Evolutionary conservation across 129 eudicot species (phyloP).

Genomic region (Chrysanthemum makinoi): DNA sequence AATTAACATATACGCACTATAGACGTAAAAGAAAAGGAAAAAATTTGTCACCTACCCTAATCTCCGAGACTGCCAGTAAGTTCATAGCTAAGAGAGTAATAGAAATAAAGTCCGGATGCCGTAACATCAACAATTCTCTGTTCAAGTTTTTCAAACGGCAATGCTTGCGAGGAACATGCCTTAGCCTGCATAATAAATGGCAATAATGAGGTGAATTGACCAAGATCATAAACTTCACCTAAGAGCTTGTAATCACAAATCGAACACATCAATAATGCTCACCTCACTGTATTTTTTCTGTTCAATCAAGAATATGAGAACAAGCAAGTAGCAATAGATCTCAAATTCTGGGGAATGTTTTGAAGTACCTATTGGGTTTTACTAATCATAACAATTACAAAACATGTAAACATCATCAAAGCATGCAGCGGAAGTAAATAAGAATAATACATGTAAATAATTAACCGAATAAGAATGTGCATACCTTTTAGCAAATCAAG

Average conservation of each 20-base stretch:
- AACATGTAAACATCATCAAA: too few species aligned
- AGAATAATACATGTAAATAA: too few species aligned
- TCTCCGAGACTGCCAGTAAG: constrained; percentile 79
- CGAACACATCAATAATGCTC: constrained; percentile 10
- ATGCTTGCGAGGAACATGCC: constrained; percentile 95
- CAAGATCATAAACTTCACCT: constrained; percentile 13
- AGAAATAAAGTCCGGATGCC: constrained; percentile 80
- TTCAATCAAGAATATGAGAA: constrained; percentile 74
- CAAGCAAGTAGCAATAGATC: constrained; percentile 89
- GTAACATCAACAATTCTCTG: constrained; percentile 78
- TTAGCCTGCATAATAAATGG: constrained; percentile 62
- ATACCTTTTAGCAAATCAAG: too few species aligned
- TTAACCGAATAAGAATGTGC: too few species aligned
- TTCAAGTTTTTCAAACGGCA: constrained; percentile 75
- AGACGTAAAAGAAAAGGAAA: neutral
- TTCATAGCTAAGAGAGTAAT: constrained; percentile 83
- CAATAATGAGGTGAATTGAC: neutral
- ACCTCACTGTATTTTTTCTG: constrained; percentile 84
- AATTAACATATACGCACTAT: neutral
- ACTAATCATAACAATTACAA: too few species aligned
- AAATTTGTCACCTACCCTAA: constrained; percentile 59
- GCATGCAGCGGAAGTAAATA: too few species aligned
- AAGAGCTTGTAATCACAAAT: neutral
- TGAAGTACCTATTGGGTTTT: too few species aligned
- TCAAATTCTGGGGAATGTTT: constrained; percentile 85